Evolutionary conservation across 805 yeast genomes (phyloP), one percentile per base, ranked within the genome.

Genomic region (Kodamaea kakaduensis): DNA sequence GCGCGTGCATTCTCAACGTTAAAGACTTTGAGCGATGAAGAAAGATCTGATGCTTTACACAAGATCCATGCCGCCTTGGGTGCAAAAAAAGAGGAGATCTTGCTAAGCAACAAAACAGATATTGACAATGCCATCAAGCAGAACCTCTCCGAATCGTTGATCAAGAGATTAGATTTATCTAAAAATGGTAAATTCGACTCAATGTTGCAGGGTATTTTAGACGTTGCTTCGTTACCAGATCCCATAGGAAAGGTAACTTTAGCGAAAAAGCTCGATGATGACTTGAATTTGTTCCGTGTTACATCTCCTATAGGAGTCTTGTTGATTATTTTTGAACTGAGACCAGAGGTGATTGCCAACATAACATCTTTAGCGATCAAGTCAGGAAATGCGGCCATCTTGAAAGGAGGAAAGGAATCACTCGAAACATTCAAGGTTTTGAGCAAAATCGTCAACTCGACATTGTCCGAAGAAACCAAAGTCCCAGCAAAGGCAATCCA

Each of bases 291-390:
- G 41, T 83, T 78, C 59, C 70, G 96, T 53, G 72, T 90, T 9
- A 82, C 96, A 4, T 84, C 96, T 17, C 98, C 99, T 9, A 88
- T 93, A 4, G 99, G 99, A 13, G 97, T 87, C 0, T 61, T 93
- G 29, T 68, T 93, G 42, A 88, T 93, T 30, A 94, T 93, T 37
- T 93, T 93, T 58, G 99, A 93, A 61, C 78, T 95, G 19, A 76
- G 99, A 52, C 99, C 99, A 24, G 99, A 93, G 58, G 98, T 93
- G 8, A 93, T 93, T 66, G 98, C 98, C 36, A 94, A 93, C 56
- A 93, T 93, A 52, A 83, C 96, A 9, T 93, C 98, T 0, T 70
- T 93, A 50, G 96, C 97, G 13, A 81, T 93, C 56, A 93, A 94
- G 59, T 87, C 96, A 2, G 97, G 97, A 31, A 93, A 93, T 56